Evolutionary conservation across 2,329 filamentous ascomycete species (phyloP).

Genomic region (Curvularia spicifera): DNA sequence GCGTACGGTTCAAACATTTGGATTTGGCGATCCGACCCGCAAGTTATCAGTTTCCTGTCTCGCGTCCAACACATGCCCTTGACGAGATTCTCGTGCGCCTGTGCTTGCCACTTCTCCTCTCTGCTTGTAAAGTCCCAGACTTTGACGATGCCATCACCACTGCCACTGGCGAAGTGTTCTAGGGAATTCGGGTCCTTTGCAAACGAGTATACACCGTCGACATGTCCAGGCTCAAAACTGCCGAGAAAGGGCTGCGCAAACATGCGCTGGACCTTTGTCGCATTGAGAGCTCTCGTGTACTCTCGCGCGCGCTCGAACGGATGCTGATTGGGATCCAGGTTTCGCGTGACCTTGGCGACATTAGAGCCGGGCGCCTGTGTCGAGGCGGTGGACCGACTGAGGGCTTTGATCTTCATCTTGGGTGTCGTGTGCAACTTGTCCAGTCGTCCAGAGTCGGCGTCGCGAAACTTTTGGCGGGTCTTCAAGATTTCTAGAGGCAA

Average conservation of each 20-base stretch:
- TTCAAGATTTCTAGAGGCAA: slow-evolving; percentile 23
- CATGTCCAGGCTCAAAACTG: slow-evolving; percentile 87
- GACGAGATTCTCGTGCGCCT: slow-evolving; percentile 91
- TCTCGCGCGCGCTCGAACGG: slow-evolving; percentile 91
- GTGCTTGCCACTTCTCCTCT: slow-evolving; percentile 76
- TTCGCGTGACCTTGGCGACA: slow-evolving; percentile 69
- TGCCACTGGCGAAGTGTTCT: slow-evolving; percentile 52
- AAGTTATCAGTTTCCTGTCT: slow-evolving; percentile 84
- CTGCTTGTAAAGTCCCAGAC: slow-evolving; percentile 81
- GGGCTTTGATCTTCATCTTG: slow-evolving; percentile 60
- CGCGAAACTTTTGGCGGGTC: slow-evolving; percentile 28
- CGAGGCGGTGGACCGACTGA: slow-evolving; percentile 68
- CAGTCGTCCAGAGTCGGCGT: slow-evolving; percentile 14
- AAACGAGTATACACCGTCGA: slow-evolving; percentile 72
- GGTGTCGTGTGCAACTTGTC: slow-evolving; percentile 10
- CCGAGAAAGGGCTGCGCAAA: slow-evolving; percentile 84
- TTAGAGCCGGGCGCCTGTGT: slow-evolving; percentile 71
- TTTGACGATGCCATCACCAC: slow-evolving; percentile 87
- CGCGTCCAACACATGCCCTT: slow-evolving; percentile 90
- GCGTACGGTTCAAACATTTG: slow-evolving; percentile 93
- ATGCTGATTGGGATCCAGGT: slow-evolving; percentile 83
- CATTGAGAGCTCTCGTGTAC: slow-evolving; percentile 79
- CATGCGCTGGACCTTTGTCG: slow-evolving; percentile 92
- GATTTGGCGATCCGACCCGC: slow-evolving; percentile 82
- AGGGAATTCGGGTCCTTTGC: slow-evolving; percentile 57